Conservation (phyloP, 176 grass and related monocot species). For the Puya raimondii region DNA sequence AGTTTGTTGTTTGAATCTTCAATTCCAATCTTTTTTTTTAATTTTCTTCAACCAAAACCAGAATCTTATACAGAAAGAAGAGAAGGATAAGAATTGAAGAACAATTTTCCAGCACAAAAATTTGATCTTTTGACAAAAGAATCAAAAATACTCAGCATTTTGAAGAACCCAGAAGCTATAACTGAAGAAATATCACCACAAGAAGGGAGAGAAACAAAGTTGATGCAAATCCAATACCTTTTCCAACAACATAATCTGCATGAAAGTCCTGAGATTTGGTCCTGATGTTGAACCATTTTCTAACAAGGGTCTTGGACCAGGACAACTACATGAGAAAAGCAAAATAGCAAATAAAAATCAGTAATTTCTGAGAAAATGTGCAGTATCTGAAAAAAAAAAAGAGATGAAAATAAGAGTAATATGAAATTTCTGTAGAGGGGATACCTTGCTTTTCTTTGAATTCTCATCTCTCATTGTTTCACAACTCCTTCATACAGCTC, state of each 20-base stretch:
- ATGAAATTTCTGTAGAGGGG: conserved; percentile 16
- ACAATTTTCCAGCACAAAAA: not conserved
- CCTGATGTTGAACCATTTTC: conserved; percentile 97
- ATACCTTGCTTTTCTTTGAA: conserved; percentile 89
- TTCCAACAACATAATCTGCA: conserved; percentile 42
- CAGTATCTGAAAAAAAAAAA: not conserved
- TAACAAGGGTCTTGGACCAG: conserved; percentile 85
- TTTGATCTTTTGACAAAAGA: not conserved
- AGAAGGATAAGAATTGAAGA: not conserved
- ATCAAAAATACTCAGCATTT: not conserved
- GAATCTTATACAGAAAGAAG: not conserved
- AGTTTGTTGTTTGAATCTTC: conserved; percentile 11
- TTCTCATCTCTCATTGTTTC: conserved; percentile 86
- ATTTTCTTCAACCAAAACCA: not conserved
- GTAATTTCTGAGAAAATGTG: conserved; percentile 20
- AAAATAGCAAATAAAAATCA: conserved; percentile 21
- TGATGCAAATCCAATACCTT: conserved; percentile 29
- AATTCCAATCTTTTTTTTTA: conserved; percentile 9
- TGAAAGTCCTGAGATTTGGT: conserved; percentile 73
- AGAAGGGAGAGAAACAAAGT: not conserved
- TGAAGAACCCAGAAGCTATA: too few species aligned
- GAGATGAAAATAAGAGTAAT: not conserved
- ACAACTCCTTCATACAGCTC: conserved; percentile 56
- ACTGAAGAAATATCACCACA: too few species aligned
- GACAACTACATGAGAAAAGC: conserved; percentile 41